A percentile compares a stretch with the other conserved stretches of the same genome.
These are phyloP conservation scores for Arthrobotrys pseudoclavata DNA, from an alignment of 2,329 filamentous ascomycete species.

Conservation along the genomic window DNA sequence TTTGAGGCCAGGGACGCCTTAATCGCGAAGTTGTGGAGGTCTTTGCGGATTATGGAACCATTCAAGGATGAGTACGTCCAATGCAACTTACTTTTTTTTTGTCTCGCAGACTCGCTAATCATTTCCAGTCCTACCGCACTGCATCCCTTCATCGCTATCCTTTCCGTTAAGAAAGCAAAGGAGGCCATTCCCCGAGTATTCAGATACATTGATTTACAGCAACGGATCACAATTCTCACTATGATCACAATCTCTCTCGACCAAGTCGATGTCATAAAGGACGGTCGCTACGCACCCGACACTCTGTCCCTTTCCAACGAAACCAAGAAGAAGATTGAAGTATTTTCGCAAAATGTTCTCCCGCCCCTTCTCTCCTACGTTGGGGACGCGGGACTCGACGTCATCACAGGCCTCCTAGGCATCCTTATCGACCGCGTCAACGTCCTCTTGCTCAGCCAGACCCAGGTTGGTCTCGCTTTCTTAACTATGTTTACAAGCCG, in stretches of 20 bases:
- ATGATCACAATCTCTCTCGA: slow-evolving; percentile 96
- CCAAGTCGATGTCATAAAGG: slow-evolving; percentile 87
- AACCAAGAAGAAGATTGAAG: slow-evolving; percentile 90
- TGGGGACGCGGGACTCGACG: slow-evolving; percentile 88
- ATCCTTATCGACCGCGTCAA: slow-evolving; percentile 85
- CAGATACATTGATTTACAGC: slow-evolving; percentile 89
- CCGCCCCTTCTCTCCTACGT: slow-evolving; percentile 90
- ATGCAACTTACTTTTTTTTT: neutral
- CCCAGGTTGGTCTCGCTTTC: slow-evolving; percentile 87
- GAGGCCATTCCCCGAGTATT: slow-evolving; percentile 95
- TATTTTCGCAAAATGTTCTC: slow-evolving; percentile 90
- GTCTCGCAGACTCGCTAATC: slow-evolving; percentile 40
- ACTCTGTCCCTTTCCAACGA: slow-evolving; percentile 80
- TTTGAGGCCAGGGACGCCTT: slow-evolving; percentile 77
- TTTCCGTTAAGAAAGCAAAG: slow-evolving; percentile 95
- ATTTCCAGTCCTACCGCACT: slow-evolving; percentile 75
- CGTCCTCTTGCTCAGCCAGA: slow-evolving; percentile 84
- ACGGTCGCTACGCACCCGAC: slow-evolving; percentile 79
- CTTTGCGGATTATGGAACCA: slow-evolving; percentile 92
- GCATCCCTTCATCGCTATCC: slow-evolving; percentile 95
- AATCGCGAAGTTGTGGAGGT: slow-evolving; percentile 84
- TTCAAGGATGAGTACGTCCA: slow-evolving; percentile 70
- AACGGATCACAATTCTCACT: slow-evolving; percentile 93
- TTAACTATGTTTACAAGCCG: slow-evolving; percentile 94
- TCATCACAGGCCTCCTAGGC: slow-evolving; percentile 89